A percentile compares a stretch with the other conserved stretches of the same genome.
Conservation (phyloP, 768 basidiomycete genomes). For the Lanmaoa pseudosensibilis region DNA sequence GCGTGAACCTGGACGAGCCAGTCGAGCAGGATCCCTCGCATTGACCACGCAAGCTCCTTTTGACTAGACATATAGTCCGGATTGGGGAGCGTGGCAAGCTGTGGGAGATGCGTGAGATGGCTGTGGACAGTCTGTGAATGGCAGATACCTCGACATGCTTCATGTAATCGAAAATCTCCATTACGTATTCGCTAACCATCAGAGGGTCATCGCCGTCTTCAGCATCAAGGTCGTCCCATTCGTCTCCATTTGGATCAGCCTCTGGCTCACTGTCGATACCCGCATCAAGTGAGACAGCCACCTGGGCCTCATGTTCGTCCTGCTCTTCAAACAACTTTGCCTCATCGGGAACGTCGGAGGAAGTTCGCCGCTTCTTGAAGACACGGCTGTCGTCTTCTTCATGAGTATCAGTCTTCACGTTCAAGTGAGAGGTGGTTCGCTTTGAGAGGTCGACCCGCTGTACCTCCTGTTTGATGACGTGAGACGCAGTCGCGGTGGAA, state of each 20-base stretch:
- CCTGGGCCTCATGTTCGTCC: conserved; percentile 35
- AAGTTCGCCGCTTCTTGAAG: conserved; percentile 76
- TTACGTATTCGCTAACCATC: conserved; percentile 97
- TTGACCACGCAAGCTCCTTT: conserved; percentile 82
- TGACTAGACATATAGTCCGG: conserved; percentile 85
- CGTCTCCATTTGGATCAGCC: conserved; percentile 60
- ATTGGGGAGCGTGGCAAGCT: conserved; percentile 80
- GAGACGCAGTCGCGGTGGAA: conserved; percentile 17
- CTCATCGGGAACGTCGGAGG: conserved; percentile 56
- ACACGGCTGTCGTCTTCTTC: conserved; percentile 60
- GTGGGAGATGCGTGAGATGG: conserved; percentile 2
- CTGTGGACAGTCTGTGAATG: not conserved
- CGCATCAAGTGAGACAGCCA: conserved; percentile 43
- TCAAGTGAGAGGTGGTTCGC: conserved; percentile 35
- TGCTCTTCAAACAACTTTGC: conserved; percentile 45
- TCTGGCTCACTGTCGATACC: conserved; percentile 51
- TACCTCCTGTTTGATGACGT: conserved; percentile 30
- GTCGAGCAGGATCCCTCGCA: conserved; percentile 87
- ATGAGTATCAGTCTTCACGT: conserved; percentile 38
- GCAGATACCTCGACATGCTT: conserved; percentile 73
- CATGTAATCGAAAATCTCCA: conserved; percentile 91
- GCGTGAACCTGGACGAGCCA: conserved; percentile 93
- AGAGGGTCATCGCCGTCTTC: conserved; percentile 92
- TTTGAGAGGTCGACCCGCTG: conserved; percentile 29
- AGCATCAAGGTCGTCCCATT: conserved; percentile 91